Evolutionary conservation across 331 rosid species (phyloP).

Genomic region (Cydonia oblonga): DNA sequence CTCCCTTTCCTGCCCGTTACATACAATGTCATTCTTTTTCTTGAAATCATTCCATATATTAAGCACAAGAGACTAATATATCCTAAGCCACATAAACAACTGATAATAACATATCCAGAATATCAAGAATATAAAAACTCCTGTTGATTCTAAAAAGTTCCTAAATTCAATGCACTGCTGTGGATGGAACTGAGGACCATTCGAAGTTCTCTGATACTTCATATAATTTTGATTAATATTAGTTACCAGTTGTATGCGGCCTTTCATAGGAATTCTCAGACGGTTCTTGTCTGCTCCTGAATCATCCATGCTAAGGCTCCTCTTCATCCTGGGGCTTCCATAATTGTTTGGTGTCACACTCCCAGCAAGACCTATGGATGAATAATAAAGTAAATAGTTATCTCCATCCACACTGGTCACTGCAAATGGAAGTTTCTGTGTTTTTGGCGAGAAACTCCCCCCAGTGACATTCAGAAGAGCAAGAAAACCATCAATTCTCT

Average conservation of each 20-base stretch:
- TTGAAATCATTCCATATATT: neutral
- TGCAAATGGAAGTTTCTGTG: conserved; percentile 80
- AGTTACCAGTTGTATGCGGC: conserved; percentile 75
- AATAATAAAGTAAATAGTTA: conserved; percentile 62
- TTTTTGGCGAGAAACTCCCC: conserved; percentile 68
- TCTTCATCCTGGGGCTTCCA: conserved; percentile 53
- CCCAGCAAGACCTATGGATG: conserved; percentile 55
- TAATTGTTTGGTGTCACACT: conserved; percentile 33
- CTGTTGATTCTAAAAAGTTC: neutral
- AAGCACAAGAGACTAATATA: neutral
- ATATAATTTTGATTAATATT: neutral
- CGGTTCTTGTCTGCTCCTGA: conserved; percentile 49
- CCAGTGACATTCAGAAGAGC: conserved; percentile 76
- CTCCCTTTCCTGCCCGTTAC: neutral
- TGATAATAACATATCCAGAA: neutral
- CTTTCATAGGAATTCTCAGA: conserved; percentile 69
- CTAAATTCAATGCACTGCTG: neutral
- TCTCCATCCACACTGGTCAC: conserved; percentile 87
- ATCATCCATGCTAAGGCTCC: conserved; percentile 50
- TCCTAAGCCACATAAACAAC: neutral
- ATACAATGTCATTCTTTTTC: neutral
- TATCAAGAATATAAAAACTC: neutral
- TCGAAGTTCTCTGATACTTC: neutral
- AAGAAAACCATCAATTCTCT: conserved; percentile 94
- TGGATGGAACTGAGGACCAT: neutral